Base-by-base conservation (phyloP, 352 stramenopile genomes). In the Phytophthora cryptogea region DNA sequence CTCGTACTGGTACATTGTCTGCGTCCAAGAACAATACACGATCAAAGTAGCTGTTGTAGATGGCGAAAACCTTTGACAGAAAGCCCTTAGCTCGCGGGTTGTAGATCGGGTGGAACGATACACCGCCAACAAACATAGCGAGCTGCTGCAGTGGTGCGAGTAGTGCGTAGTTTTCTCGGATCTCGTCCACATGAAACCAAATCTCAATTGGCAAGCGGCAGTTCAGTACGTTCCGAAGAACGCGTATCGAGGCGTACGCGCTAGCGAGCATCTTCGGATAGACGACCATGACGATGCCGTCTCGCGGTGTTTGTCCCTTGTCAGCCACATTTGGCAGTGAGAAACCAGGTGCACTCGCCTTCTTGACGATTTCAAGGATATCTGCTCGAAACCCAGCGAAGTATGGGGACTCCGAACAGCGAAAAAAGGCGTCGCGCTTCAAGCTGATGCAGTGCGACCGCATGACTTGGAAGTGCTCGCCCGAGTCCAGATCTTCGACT, bases 201-300 rank as follows among this genome's bases (percentile, higher is more conserved):
- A 87, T 60, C 48, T 87, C 78, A 28, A 88, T 67, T 7, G 78
- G 75, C 42, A 88, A 62, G 10, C 42, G 54, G 46, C 72, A 88
- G 2, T 54, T 56, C 8, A 66, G 40, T 2, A 77, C 55, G 2
- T 65, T 28, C 0, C 77, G 77, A 40, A 88, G 50, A 5, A 57
- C 28, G 1, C 65, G 67, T 11, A 85, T 36, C 2, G 47, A 63
- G 2, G 68, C 68, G 53, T 87, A 74, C 7, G 63, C 62, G 31
- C 68, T 72, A 17, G 66, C 59, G 8, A 85, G 54, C 10, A 80
- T 44, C 42, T 83, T 80, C 5, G 71, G 76, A 43, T 83, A 80
- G 7, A 82, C 63, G 11, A 81, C 67, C 56, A 85, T 82, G 39
- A 80, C 53, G 48, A 85, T 81, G 0, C 72, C 75, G 16, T 70